A percentile compares a stretch with the other conserved stretches of the same genome.
These are phyloP conservation scores for Xerophyta viscosa DNA, from an alignment of 106 monocot genomes.

Conservation along the genomic window DNA sequence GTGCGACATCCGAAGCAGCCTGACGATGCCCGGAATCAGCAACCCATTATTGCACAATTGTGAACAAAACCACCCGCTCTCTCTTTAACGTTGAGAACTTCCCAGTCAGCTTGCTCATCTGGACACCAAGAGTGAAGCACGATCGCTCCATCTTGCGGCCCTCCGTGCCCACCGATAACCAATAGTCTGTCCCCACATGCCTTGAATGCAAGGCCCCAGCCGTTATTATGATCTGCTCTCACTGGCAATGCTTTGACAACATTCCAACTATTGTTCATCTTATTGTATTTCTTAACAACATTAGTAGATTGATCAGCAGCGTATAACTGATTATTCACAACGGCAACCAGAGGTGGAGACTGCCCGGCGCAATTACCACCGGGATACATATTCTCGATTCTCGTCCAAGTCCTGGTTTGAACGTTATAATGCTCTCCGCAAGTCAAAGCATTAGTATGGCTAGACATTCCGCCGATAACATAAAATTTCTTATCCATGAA, in stretches of 20 bases:
- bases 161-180: constrained; percentile 49
- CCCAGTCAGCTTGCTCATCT: constrained; percentile 2
- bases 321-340: constrained; percentile 72
- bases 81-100: neutral
- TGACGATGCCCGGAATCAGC: too few species aligned
- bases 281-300: constrained; percentile 58
- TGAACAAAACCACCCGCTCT: constrained; percentile 7
- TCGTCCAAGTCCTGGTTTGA: constrained; percentile 47
- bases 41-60: constrained; percentile 16
- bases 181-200: constrained; percentile 51
- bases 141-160: constrained; percentile 31
- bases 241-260: constrained; percentile 56
- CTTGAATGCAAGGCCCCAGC: constrained; percentile 85
- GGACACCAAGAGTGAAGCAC: constrained; percentile 61
- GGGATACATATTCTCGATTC: constrained; percentile 54
- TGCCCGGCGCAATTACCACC: constrained; percentile 45
- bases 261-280: constrained; percentile 47
- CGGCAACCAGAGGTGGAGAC: constrained; percentile 83
- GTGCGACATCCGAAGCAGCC: too few species aligned
- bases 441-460: constrained; percentile 35
- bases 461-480: constrained; percentile 70
- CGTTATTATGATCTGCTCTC: constrained; percentile 56
- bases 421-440: constrained; percentile 76
- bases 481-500: constrained; percentile 96
- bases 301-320: constrained; percentile 59